A percentile compares a stretch with the other conserved stretches of the same genome.
Evolutionary conservation across 2,329 filamentous ascomycete species (phyloP).

Genomic region (Colletotrichum sp.): DNA sequence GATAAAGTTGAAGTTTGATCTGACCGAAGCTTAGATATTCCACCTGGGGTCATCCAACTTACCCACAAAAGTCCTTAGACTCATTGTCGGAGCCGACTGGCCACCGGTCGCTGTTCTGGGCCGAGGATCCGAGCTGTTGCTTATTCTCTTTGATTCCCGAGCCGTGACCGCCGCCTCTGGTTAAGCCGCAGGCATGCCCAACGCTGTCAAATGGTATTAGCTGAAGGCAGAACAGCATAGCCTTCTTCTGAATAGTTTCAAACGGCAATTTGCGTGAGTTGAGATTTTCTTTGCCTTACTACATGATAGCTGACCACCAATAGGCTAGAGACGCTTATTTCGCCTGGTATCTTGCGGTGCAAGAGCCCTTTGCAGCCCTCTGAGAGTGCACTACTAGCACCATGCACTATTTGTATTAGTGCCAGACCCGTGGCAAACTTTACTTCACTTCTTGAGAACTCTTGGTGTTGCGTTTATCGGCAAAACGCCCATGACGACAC

Average conservation of each 20-base stretch:
- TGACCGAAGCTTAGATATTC: not conserved
- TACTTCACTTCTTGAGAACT: not conserved
- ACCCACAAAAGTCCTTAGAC: not conserved
- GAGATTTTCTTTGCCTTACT: not conserved
- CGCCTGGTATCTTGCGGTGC: not conserved
- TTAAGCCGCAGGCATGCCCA: not conserved
- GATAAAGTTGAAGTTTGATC: not conserved
- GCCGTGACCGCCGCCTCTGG: not conserved
- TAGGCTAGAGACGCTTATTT: not conserved
- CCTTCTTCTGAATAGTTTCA: not conserved
- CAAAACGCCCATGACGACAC: not conserved
- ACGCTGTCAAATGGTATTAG: not conserved
- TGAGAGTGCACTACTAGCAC: not conserved
- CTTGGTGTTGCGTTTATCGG: not conserved
- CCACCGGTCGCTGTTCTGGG: not conserved
- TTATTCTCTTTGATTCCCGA: not conserved
- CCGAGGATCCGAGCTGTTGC: not conserved
- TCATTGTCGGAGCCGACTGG: not conserved
- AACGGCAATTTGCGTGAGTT: not conserved
- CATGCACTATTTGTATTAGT: not conserved
- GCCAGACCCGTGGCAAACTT: not conserved
- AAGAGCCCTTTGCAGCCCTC: not conserved
- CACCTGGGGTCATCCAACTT: not conserved
- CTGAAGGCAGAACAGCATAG: not conserved
- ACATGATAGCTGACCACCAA: not conserved